These are phyloP conservation scores for Alectoria sarmentosa DNA, from an alignment of 495 filamentous ascomycete genomes.

Conservation along the genomic window DNA sequence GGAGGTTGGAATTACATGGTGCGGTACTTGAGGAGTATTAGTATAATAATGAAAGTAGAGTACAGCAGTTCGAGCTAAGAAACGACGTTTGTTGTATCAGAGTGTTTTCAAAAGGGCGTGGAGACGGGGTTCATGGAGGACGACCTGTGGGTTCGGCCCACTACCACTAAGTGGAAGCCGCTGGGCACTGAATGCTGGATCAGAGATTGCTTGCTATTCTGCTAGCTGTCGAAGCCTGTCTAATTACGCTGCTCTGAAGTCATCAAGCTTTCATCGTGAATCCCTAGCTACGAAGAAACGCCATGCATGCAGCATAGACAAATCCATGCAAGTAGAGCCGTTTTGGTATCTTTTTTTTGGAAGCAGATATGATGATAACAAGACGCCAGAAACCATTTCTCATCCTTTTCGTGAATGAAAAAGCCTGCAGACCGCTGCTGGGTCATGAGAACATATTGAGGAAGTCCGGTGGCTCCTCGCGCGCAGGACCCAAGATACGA, in stretches of 20 bases:
- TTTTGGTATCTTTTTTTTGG: conserved; percentile 1
- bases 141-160: too few relatives aligned
- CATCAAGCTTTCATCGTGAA: neutral
- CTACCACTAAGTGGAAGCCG: neutral
- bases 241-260: neutral
- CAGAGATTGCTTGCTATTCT: neutral
- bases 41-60: too few relatives aligned
- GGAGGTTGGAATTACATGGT: too few relatives aligned
- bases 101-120: too few relatives aligned
- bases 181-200: neutral
- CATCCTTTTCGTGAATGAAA: too few relatives aligned
- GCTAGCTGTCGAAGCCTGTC: neutral
- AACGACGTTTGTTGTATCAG: too few relatives aligned
- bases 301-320: neutral
- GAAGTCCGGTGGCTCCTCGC: conserved; percentile 21
- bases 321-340: neutral
- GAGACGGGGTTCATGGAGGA: too few relatives aligned
- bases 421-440: neutral
- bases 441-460: conserved; percentile 22
- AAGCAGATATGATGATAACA: neutral
- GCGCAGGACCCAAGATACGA: conserved; percentile 55
- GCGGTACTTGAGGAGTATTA: too few relatives aligned
- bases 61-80: too few relatives aligned
- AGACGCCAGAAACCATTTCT: neutral
- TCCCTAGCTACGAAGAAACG: neutral